Evolutionary conservation across 2,329 filamentous ascomycete genomes (phyloP).

Genomic region (Trichoderma koningiopsis): DNA sequence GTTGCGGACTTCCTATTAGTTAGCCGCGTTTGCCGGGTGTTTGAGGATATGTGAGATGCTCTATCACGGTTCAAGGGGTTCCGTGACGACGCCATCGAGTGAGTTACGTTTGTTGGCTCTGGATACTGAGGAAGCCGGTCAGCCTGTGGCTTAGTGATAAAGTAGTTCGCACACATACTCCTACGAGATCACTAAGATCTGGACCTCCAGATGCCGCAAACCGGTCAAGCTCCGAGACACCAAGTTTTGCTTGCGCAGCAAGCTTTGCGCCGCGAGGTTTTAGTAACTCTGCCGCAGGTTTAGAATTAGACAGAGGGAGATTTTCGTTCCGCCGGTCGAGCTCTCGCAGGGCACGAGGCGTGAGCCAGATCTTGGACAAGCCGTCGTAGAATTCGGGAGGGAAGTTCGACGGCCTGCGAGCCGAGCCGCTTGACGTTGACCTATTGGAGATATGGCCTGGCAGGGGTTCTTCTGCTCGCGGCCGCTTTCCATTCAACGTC

Average conservation of each 20-base stretch:
- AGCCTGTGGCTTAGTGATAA: too few species aligned
- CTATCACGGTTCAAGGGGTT: neutral
- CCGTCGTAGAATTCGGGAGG: neutral
- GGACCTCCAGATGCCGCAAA: constrained; percentile 2
- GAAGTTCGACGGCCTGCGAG: neutral
- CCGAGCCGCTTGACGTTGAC: neutral
- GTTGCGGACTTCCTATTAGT: neutral
- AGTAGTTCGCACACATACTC: neutral
- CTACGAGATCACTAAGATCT: neutral
- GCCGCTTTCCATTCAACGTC: neutral
- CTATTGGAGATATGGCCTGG: neutral
- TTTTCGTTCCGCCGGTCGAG: neutral
- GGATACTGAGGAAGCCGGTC: neutral
- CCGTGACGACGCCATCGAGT: neutral
- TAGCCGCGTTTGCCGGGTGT: neutral
- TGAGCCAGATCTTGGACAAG: neutral
- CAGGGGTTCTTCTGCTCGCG: neutral
- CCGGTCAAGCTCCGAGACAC: neutral
- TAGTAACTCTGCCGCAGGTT: neutral
- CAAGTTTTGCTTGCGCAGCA: neutral
- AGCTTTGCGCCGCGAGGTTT: neutral
- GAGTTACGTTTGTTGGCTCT: neutral
- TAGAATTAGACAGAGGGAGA: neutral
- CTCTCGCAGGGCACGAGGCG: neutral
- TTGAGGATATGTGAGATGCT: neutral